phyloP scores from a whole-genome alignment of 306 rosid genomes.

The Trifolium repens region DNA sequence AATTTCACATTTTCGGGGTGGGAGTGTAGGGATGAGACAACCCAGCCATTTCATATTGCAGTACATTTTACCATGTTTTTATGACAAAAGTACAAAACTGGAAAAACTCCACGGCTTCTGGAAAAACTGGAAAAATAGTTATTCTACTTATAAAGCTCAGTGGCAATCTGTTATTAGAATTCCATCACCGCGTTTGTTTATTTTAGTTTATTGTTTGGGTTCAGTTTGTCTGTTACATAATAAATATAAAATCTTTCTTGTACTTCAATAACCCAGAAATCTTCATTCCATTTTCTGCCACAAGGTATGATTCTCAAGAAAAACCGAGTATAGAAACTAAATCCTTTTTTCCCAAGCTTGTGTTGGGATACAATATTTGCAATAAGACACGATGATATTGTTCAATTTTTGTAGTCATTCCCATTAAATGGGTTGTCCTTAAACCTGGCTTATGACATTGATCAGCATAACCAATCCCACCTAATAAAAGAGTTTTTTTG shows the following conservation, averaged over 20 bases:
- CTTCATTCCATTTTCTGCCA: constrained; percentile 18
- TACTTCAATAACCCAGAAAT: constrained; percentile 2
- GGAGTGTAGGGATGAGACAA: constrained; percentile 7
- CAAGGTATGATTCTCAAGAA: constrained; percentile 5
- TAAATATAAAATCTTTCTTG: constrained; percentile 5
- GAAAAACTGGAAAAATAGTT: not conserved
- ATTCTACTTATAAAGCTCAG: constrained; percentile 15
- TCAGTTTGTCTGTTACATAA: constrained; percentile 14
- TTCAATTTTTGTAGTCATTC: not conserved
- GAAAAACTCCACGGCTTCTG: not conserved
- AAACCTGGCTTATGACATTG: constrained; percentile 1
- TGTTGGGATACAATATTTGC: not conserved
- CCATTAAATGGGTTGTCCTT: constrained; percentile 1
- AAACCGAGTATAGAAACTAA: not conserved
- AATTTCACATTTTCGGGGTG: not conserved
- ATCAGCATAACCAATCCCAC: constrained; percentile 2
- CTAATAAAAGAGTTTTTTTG: not conserved
- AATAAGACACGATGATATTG: not conserved
- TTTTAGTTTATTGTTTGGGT: constrained; percentile 14
- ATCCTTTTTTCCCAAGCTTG: not conserved
- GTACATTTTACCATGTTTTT: constrained; percentile 20
- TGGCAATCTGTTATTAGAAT: constrained; percentile 3
- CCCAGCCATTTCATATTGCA: not conserved
- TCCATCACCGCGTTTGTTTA: not conserved
- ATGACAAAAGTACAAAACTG: not conserved